Evolutionary conservation across 192 early-diverging fungal genomes (phyloP).

Genomic region (Backusella westeae): DNA sequence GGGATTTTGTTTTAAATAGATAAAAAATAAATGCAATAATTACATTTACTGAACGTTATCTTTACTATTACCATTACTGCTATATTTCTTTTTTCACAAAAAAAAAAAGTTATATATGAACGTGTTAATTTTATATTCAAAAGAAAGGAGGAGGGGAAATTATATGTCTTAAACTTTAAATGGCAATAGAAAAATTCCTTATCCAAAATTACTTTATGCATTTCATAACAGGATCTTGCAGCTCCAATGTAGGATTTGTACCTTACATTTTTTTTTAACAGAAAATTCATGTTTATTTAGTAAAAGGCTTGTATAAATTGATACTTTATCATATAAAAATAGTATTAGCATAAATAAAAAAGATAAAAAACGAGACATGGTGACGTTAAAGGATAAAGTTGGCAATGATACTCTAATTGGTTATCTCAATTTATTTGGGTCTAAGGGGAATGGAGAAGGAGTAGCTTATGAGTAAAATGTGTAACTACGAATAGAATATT

Average conservation of each 20-base stretch:
- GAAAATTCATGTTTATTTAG: too few species aligned
- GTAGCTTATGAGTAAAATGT: not conserved
- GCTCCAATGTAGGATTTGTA: not conserved
- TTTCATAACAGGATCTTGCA: not conserved
- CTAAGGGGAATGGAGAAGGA: not conserved
- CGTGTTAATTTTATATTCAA: not conserved
- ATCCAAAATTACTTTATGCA: not conserved
- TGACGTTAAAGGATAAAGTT: conserved; percentile 7
- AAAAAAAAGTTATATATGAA: not conserved
- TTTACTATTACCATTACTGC: not conserved
- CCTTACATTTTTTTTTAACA: too few species aligned
- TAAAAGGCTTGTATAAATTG: too few species aligned
- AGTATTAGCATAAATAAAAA: too few species aligned
- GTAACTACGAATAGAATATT: not conserved
- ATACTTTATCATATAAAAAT: not conserved
- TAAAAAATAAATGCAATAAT: too few species aligned
- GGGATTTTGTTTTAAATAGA: too few species aligned
- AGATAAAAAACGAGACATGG: not conserved
- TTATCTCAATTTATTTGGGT: not conserved
- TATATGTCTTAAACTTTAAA: not conserved
- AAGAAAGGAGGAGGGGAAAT: not conserved
- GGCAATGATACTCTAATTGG: conserved; percentile 1
- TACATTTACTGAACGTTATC: too few species aligned
- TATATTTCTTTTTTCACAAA: not conserved
- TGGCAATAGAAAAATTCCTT: not conserved